Evolutionary conservation across 305 asterid species (phyloP).

Genomic region (Solanum hybrid): DNA sequence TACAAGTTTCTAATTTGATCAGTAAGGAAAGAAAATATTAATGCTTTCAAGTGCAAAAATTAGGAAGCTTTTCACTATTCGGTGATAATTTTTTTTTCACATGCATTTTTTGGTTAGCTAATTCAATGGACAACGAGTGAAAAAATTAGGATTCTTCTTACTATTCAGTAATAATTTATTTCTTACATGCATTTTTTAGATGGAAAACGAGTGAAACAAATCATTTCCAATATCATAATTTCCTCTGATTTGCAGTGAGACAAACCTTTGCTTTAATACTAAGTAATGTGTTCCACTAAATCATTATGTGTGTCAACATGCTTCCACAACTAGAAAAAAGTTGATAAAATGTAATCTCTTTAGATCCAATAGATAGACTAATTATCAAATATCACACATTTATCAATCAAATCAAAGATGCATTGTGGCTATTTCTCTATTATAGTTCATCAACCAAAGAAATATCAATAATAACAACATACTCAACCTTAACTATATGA

Average conservation of each 20-base stretch:
- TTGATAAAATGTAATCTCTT: not conserved
- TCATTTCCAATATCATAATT: too few relatives aligned
- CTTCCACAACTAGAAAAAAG: not conserved
- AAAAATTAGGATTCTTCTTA: too few relatives aligned
- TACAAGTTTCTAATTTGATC: too few relatives aligned
- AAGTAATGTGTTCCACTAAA: not conserved
- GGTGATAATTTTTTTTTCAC: not conserved
- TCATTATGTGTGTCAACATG: not conserved
- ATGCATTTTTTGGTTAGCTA: not conserved
- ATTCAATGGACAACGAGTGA: not conserved
- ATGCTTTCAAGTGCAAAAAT: not conserved
- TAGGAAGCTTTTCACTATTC: not conserved
- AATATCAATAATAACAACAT: not conserved
- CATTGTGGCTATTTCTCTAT: not conserved
- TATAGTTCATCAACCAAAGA: not conserved
- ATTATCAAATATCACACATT: too few relatives aligned
- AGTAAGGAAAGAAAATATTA: not conserved
- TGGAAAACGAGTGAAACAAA: too few relatives aligned
- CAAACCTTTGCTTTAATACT: not conserved
- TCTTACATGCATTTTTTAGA: too few relatives aligned
- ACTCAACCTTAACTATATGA: not conserved
- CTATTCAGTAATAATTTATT: too few relatives aligned
- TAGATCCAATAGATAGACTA: not conserved
- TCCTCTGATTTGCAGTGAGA: not conserved
- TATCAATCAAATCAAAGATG: not conserved